Evolutionary conservation across 805 yeast genomes (phyloP), one percentile per base, ranked within the genome.

Genomic region (Candida insectalens): DNA sequence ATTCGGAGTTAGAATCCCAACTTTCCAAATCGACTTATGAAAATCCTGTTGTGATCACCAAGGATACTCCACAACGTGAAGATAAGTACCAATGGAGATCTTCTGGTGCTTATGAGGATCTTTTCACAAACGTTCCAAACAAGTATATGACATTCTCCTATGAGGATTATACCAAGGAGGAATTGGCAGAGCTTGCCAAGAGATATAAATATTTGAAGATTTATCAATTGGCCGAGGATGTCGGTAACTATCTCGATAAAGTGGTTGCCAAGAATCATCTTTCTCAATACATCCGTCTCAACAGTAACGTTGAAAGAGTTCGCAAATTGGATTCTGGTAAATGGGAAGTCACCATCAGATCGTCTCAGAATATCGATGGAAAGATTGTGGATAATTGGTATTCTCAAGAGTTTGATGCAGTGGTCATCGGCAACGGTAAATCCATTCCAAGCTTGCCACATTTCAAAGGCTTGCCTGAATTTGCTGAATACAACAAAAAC

Each of bases 371-470:
- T 28, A 12, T 6, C 12, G 19, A 6, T 13, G 16, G 25, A 5
- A 8, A 29, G 5, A 12, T 18, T 8, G 38, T 37, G 7, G 50
- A 46, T 27, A 35, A 41, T 17, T 69, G 74, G 74, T 68, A 69
- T 39, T 50, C 44, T 18, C 69, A 69, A 34, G 50, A 48, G 22
- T 74, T 65, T 41, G 87, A 80, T 49, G 80, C 74, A 7, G 67
- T 80, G 4, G 71, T 73, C 3, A 49, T 75, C 5, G 81, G 84
- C 5, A 61, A 69, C 19, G 88, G 89, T 1, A 76, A 73, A 17
- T 67, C 75, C 27, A 60, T 67, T 19, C 88, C 88, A 1, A 62
- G 49, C 42, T 55, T 71, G 32, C 88, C 89, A 2, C 52, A 63
- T 17, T 60, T 71, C 23, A 49, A 30, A 20, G 35, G 36, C n/a